Evolutionary conservation across 768 basidiomycete species (phyloP).

Genomic region (Sutorius australiensis): DNA sequence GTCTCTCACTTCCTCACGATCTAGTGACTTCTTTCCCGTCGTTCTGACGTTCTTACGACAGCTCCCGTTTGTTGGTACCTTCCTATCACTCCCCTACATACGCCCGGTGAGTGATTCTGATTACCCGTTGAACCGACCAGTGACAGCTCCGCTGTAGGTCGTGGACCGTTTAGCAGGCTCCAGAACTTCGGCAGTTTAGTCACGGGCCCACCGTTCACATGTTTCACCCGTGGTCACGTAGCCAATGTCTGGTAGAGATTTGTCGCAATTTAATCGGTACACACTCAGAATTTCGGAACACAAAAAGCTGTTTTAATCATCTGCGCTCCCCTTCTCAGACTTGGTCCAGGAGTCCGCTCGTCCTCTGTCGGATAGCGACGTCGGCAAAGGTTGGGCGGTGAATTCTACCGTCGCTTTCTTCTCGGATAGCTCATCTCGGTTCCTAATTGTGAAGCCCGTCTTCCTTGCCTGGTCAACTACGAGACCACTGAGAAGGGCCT

Average conservation of each 20-base stretch:
- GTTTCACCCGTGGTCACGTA: slow-evolving; percentile 3
- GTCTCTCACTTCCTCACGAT: neutral
- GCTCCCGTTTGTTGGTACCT: slow-evolving; percentile 84
- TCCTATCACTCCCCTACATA: slow-evolving; percentile 85
- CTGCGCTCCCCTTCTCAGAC: slow-evolving; percentile 3
- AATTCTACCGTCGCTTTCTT: slow-evolving; percentile 8
- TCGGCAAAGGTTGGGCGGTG: neutral
- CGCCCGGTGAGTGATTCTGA: slow-evolving; percentile 53
- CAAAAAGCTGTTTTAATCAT: neutral
- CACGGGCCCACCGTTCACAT: neutral
- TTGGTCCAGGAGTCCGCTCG: slow-evolving; percentile 13
- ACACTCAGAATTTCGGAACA: neutral
- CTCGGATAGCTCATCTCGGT: slow-evolving; percentile 39
- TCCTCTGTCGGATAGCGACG: slow-evolving; percentile 1
- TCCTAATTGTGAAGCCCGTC: slow-evolving; percentile 48
- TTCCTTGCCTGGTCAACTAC: slow-evolving; percentile 48
- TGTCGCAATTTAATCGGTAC: slow-evolving; percentile 15
- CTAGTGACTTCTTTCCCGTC: slow-evolving; percentile 98
- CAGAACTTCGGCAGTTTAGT: slow-evolving; percentile 66
- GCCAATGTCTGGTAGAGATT: slow-evolving; percentile 6
- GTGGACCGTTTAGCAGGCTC: slow-evolving; percentile 81
- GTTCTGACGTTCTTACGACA: slow-evolving; percentile 95
- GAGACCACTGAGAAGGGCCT: slow-evolving; percentile 41
- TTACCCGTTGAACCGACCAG: neutral
- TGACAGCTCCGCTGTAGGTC: slow-evolving; percentile 41